Conservation (phyloP, 225 moss, liverwort and hornwort genomes). For the Physcomitrellopsis africana region DNA sequence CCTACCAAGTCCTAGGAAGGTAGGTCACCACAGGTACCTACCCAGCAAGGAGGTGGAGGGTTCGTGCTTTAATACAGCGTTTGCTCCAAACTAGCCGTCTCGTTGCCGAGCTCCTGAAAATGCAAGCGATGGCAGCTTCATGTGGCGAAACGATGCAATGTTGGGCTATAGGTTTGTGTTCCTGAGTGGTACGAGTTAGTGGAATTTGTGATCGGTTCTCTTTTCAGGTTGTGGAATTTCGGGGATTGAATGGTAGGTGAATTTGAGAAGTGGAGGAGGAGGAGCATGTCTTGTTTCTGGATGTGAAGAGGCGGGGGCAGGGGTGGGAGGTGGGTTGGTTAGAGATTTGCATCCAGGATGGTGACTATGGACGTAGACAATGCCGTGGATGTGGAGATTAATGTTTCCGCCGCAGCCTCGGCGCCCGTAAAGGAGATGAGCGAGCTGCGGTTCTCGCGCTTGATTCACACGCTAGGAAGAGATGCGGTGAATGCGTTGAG, state of each 20-base stretch:
- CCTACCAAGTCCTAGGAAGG: background rate
- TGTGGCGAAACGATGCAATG: too few species aligned
- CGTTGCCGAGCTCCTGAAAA: too few species aligned
- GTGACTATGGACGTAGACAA: slow-evolving; percentile 76
- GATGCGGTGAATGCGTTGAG: slow-evolving; percentile 45
- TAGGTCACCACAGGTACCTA: slow-evolving; percentile 29
- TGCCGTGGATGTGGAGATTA: slow-evolving; percentile 38
- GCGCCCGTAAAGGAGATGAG: slow-evolving; percentile 43
- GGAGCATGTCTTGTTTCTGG: slow-evolving; percentile 11
- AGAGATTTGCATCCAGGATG: slow-evolving; percentile 30
- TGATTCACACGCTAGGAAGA: slow-evolving; percentile 53
- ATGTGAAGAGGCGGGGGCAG: slow-evolving; percentile 29
- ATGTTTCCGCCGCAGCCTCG: slow-evolving; percentile 23
- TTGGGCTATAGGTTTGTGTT: too few species aligned
- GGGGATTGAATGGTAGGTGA: slow-evolving; percentile 12
- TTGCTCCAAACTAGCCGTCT: slow-evolving; percentile 8
- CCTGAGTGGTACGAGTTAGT: too few species aligned
- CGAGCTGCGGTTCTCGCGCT: slow-evolving; percentile 59
- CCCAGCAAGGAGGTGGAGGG: background rate
- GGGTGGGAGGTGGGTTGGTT: background rate
- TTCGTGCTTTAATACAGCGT: background rate
- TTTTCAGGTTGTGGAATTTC: background rate
- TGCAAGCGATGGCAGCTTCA: too few species aligned
- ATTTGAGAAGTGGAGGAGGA: slow-evolving; percentile 7
- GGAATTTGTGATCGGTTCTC: background rate